Percentiles rank a stretch among this genome's conserved stretches.
Evolutionary conservation across 495 filamentous ascomycete species (phyloP).

Genomic region (Cudoniella acicularis): DNA sequence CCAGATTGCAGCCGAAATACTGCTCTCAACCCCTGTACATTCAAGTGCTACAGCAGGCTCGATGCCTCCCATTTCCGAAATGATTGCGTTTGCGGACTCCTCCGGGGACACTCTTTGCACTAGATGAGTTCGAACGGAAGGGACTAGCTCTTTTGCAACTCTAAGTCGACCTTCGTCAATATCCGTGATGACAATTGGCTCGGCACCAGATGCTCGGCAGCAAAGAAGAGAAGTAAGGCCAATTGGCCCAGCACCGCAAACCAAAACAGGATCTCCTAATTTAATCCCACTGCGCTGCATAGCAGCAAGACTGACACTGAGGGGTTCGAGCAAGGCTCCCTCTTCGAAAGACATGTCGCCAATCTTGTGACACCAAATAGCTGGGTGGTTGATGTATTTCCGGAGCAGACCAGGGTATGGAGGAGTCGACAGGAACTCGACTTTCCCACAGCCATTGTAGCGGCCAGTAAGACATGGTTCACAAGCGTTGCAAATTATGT

Average conservation of each 20-base stretch:
- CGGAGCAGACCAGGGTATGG: conserved; percentile 73
- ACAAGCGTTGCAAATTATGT: conserved; percentile 45
- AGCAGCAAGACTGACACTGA: conserved; percentile 79
- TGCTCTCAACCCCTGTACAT: conserved; percentile 88
- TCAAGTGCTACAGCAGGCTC: conserved; percentile 76
- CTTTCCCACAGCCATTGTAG: conserved; percentile 49
- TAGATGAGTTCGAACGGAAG: conserved; percentile 69
- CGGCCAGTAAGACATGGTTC: conserved; percentile 44
- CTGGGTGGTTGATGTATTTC: conserved; percentile 88
- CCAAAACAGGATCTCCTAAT: conserved; percentile 77
- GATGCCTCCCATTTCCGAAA: conserved; percentile 57
- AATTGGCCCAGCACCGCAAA: conserved; percentile 90
- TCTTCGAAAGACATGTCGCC: conserved; percentile 83
- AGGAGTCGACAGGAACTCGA: conserved; percentile 49
- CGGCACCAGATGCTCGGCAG: conserved; percentile 75
- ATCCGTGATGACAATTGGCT: conserved; percentile 85
- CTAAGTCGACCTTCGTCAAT: conserved; percentile 78
- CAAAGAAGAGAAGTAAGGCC: conserved; percentile 82
- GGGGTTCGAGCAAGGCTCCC: conserved; percentile 81
- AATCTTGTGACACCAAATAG: conserved; percentile 91
- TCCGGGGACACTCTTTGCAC: conserved; percentile 65
- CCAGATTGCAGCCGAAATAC: conserved; percentile 79
- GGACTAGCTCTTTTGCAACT: conserved; percentile 77
- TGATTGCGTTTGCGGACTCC: conserved; percentile 62
- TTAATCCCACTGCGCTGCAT: conserved; percentile 73